Evolutionary conservation across 495 filamentous ascomycete genomes (phyloP).

Genomic region (Penicillium ucsense): DNA sequence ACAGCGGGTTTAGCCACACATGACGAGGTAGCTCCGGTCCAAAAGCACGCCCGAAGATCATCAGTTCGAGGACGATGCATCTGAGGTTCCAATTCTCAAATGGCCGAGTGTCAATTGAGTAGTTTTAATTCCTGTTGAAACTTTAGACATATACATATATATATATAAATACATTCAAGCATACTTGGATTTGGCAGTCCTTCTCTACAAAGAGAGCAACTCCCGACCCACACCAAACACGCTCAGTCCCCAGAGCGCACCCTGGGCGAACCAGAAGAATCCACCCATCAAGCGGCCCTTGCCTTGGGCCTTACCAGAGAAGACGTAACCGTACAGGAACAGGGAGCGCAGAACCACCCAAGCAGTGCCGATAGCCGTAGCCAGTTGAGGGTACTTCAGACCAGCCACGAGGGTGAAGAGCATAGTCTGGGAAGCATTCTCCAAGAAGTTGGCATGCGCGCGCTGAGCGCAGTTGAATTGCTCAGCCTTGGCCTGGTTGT

Average conservation of each 20-base stretch:
- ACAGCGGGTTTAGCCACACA: slow-evolving; percentile 12
- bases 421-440: slow-evolving; percentile 51
- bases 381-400: slow-evolving; percentile 45
- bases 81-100: too few species aligned
- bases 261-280: slow-evolving; percentile 32
- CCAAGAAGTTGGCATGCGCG: slow-evolving; percentile 61
- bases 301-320: slow-evolving; percentile 34
- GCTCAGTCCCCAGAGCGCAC: slow-evolving; percentile 35
- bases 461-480: slow-evolving; percentile 62
- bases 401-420: slow-evolving; percentile 48
- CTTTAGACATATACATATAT: too few species aligned
- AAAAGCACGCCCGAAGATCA: too few species aligned
- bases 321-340: slow-evolving; percentile 54
- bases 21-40: too few species aligned
- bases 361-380: slow-evolving; percentile 39
- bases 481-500: slow-evolving; percentile 27
- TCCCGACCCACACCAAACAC: slow-evolving; percentile 32
- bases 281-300: slow-evolving; percentile 34
- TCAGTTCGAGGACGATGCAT: too few species aligned
- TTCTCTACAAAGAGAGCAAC: slow-evolving; percentile 16
- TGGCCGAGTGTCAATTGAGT: too few species aligned
- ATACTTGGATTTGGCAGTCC: not conserved
- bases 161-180: not conserved
- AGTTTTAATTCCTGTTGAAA: too few species aligned
- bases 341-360: slow-evolving; percentile 48